phyloP scores from a whole-genome alignment of 208 protist species.

The Trichomonas gallinae region DNA sequence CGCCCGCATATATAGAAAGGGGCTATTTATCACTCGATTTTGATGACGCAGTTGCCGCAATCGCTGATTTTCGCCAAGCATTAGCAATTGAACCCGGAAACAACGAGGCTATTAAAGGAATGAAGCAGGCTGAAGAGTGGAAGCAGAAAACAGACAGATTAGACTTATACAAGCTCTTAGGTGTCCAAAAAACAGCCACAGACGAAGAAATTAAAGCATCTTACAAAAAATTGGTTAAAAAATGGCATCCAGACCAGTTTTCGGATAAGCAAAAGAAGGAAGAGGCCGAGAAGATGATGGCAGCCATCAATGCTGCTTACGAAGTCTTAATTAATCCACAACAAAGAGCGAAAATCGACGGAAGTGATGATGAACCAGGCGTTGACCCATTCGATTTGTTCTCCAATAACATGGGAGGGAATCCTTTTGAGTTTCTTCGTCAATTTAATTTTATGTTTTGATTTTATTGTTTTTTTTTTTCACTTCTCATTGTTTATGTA shows the following conservation, averaged over 20 bases:
- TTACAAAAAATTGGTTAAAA: not conserved
- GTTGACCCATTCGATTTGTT: not conserved
- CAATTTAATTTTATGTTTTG: not conserved
- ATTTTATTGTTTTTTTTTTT: not conserved
- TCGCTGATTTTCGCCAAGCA: not conserved
- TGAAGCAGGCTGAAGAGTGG: not conserved
- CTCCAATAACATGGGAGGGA: not conserved
- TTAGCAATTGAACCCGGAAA: not conserved
- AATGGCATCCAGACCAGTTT: not conserved
- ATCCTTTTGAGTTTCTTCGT: not conserved
- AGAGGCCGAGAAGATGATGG: not conserved
- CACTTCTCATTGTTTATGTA: not conserved
- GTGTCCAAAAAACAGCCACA: not conserved
- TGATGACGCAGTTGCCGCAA: not conserved
- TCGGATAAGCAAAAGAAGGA: not conserved
- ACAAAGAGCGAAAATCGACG: not conserved
- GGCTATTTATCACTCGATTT: not conserved
- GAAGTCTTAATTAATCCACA: not conserved
- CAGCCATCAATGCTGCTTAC: not conserved
- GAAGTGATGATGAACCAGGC: not conserved
- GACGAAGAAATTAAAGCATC: not conserved
- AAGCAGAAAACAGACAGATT: not conserved
- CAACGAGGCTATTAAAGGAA: not conserved
- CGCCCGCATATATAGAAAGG: not conserved
- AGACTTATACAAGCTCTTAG: not conserved